These are phyloP conservation scores for Pholiota conissans DNA, from an alignment of 768 basidiomycete species.

Conservation along the genomic window DNA sequence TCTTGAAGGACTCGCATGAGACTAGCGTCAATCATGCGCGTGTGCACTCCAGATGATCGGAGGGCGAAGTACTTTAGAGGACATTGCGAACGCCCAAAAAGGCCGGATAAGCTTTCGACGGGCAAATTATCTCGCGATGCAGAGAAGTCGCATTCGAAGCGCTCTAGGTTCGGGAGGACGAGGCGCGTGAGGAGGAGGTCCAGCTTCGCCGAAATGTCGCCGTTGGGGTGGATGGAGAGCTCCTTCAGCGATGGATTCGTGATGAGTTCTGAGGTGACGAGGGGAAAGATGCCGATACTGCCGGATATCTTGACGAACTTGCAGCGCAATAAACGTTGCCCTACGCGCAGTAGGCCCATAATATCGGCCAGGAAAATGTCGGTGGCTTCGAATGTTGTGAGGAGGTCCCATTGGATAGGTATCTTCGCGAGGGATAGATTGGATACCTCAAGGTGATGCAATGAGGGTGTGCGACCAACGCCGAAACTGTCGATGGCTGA, in stretches of 20 bases:
- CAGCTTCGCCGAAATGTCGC: background rate
- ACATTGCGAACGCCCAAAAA: background rate
- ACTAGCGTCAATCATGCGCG: background rate
- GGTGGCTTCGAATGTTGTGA: background rate
- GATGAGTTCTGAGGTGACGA: background rate
- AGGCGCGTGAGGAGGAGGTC: background rate
- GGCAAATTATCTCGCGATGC: background rate
- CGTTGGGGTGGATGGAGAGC: background rate
- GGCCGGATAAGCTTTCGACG: background rate
- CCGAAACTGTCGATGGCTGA: background rate
- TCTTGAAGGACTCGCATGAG: background rate
- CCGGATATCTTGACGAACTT: background rate
- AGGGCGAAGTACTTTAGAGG: background rate
- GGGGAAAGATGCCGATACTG: background rate
- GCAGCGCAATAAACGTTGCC: background rate
- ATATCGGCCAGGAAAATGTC: slow-evolving; percentile 4
- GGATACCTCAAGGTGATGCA: slow-evolving; percentile 1
- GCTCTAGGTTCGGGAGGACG: background rate
- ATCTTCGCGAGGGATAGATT: slow-evolving; percentile 1
- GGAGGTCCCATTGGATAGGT: background rate
- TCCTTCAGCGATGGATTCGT: background rate
- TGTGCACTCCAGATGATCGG: background rate
- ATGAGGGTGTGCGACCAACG: background rate
- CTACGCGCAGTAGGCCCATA: background rate
- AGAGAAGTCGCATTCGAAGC: background rate